phyloP scores from a whole-genome alignment of 352 stramenopile species.

The Globisporangium apiculatum region DNA sequence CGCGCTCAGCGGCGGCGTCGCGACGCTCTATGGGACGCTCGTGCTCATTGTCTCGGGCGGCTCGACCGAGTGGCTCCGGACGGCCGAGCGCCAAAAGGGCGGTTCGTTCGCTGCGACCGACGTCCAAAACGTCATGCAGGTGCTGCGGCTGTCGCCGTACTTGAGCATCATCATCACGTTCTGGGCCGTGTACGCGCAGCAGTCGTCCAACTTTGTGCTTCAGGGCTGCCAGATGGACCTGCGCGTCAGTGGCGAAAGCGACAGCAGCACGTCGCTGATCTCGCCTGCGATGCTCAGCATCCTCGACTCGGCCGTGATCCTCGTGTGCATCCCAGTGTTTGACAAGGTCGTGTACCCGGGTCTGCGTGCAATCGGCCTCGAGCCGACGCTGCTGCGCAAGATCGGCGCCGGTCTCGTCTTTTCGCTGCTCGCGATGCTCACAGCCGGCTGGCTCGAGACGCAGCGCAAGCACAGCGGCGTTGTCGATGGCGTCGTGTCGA shows the following conservation, averaged over 20 bases:
- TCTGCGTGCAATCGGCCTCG: slow-evolving; percentile 51
- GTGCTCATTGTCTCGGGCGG: slow-evolving; percentile 60
- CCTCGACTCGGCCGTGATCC: slow-evolving; percentile 83
- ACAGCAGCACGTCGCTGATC: slow-evolving; percentile 41
- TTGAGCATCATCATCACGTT: slow-evolving; percentile 83
- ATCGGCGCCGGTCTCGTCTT: slow-evolving; percentile 85
- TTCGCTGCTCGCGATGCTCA: slow-evolving; percentile 66
- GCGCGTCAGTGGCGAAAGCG: slow-evolving; percentile 32
- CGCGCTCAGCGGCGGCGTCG: slow-evolving; percentile 39
- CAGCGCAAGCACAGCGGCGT: slow-evolving; percentile 50
- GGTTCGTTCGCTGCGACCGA: slow-evolving; percentile 48
- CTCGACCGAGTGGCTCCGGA: slow-evolving; percentile 52
- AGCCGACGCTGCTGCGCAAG: slow-evolving; percentile 80
- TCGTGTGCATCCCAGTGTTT: slow-evolving; percentile 89
- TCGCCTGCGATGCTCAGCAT: slow-evolving; percentile 84
- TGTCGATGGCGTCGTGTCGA: slow-evolving; percentile 47
- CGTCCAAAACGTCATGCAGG: slow-evolving; percentile 68
- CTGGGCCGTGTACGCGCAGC: slow-evolving; percentile 80
- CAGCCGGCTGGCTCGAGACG: slow-evolving; percentile 62
- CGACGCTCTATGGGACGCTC: slow-evolving; percentile 61
- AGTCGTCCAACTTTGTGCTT: slow-evolving; percentile 79
- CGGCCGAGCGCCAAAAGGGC: slow-evolving; percentile 38
- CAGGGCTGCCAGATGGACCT: slow-evolving; percentile 91
- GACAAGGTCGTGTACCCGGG: slow-evolving; percentile 78
- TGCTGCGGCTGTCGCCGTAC: slow-evolving; percentile 74